Conservation (phyloP, 768 basidiomycete species). For the Leccinum rimulosum region DNA sequence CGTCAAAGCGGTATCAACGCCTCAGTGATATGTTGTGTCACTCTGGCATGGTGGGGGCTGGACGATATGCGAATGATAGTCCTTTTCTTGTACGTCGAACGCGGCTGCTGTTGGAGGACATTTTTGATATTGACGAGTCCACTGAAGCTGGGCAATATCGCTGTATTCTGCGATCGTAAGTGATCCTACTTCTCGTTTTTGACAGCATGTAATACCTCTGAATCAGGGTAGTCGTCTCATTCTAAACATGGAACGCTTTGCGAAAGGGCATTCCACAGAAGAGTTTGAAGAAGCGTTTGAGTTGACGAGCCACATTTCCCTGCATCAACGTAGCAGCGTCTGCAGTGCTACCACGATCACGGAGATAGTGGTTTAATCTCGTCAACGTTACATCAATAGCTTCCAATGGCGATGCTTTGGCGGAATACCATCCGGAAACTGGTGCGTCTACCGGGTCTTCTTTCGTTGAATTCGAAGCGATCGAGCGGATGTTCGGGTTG, state of each 20-base stretch:
- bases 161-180: conserved; percentile 19
- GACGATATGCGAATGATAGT: neutral
- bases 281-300: neutral
- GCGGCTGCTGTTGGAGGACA: neutral
- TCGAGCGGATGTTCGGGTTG: neutral
- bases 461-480: neutral
- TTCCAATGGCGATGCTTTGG: neutral
- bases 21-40: conserved; percentile 7
- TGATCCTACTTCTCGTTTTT: neutral
- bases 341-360: neutral
- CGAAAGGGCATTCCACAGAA: neutral
- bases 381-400: too few relatives aligned
- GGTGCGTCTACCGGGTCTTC: neutral
- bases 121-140: neutral
- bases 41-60: conserved; percentile 3
- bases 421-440: neutral
- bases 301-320: conserved; percentile 10
- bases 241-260: conserved; percentile 24
- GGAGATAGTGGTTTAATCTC: neutral
- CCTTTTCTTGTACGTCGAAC: conserved; percentile 5
- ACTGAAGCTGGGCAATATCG: conserved; percentile 16
- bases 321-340: neutral
- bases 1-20: neutral
- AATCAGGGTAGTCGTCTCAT: conserved; percentile 25
- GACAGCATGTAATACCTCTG: neutral